Evolutionary conservation across 169 alveolate genomes (phyloP).

Genomic region (Cryptosporidium xiaoi): DNA sequence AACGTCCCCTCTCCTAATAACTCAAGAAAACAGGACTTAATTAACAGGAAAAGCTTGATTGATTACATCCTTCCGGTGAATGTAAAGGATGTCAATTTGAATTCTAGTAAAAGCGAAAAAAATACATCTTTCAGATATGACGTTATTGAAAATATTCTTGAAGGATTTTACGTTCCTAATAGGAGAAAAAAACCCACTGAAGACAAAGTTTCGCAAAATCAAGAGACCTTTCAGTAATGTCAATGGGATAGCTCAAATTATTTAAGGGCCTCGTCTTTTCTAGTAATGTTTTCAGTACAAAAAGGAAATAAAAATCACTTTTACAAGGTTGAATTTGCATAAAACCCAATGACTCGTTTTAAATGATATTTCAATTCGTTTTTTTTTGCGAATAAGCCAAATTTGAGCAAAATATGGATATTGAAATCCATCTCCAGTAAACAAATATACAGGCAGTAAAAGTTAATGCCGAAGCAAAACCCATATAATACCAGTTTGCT

Average conservation of each 20-base stretch:
- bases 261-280: no score
- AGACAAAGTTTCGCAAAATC: no score
- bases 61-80: conserved; percentile 50
- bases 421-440: conserved; percentile 74
- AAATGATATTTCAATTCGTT: neutral
- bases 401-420: conserved; percentile 52
- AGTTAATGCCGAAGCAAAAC: conserved; percentile 35
- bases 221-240: no score
- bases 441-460: conserved; percentile 10
- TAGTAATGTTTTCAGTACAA: no score
- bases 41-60: conserved; percentile 38
- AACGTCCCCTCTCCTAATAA: neutral
- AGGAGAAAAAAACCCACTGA: neutral
- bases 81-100: conserved; percentile 21
- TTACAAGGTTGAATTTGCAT: neutral
- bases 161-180: conserved; percentile 34
- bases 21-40: neutral
- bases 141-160: conserved; percentile 39
- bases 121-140: conserved; percentile 43
- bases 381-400: conserved; percentile 49
- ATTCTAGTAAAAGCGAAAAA: conserved; percentile 17
- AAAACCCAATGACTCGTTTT: neutral
- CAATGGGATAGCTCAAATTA: no score
- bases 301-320: neutral
- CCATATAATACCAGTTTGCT: conserved; percentile 29